Evolutionary conservation across 225 moss, liverwort and hornwort genomes (phyloP).

Genomic region (Thuidium tamariscinum): DNA sequence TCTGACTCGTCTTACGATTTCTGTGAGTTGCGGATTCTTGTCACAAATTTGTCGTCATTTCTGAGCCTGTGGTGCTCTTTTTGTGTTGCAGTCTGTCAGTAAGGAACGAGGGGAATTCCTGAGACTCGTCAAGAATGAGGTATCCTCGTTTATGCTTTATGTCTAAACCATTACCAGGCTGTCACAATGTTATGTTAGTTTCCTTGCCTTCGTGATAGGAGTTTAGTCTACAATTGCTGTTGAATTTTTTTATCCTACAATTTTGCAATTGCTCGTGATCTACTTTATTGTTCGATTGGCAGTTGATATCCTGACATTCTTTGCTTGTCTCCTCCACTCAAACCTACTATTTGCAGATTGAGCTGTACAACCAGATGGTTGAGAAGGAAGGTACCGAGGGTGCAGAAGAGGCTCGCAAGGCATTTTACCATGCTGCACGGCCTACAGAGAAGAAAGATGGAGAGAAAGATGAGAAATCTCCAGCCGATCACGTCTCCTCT

Average conservation of each 20-base stretch:
- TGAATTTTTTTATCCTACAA: not conserved
- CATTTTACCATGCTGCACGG: conserved; percentile 58
- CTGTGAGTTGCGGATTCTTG: not conserved
- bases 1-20: not conserved
- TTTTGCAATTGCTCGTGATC: not conserved
- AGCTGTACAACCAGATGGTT: conserved; percentile 93
- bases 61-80: not conserved
- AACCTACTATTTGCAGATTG: conserved; percentile 45
- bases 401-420: conserved; percentile 79
- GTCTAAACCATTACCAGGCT: not conserved
- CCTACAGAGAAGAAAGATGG: conserved; percentile 30
- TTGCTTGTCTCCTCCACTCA: not conserved
- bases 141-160: not conserved
- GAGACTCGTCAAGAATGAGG: conserved; percentile 94
- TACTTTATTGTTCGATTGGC: not conserved
- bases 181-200: not conserved
- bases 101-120: conserved; percentile 98
- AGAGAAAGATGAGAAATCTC: conserved; percentile 53
- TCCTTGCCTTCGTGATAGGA: not conserved
- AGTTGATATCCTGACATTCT: not conserved
- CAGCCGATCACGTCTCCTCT: conserved; percentile 70
- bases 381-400: conserved; percentile 96
- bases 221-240: not conserved
- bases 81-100: conserved; percentile 84
- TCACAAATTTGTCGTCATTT: not conserved